Evolutionary conservation across 1,139 yeast genomes (phyloP), one percentile per base, ranked within the genome.

Genomic region (Blastobotrys serpentis): DNA sequence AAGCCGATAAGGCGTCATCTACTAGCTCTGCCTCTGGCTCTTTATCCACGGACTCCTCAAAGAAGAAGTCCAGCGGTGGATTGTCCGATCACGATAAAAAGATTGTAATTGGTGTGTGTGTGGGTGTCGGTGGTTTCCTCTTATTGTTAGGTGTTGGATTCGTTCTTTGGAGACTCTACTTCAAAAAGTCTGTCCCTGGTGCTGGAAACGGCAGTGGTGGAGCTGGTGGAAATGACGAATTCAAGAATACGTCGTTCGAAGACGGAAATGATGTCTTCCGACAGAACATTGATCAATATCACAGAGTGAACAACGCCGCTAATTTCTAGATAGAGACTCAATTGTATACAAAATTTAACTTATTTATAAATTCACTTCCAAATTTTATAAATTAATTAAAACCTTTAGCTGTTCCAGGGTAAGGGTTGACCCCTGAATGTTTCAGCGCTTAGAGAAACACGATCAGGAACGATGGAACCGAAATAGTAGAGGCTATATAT

Each of bases 281-380:
- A 43, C 69, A 68, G 22, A 67, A 65, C 49, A 63, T 67, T 47
- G 71, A 68, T 52, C 71, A 67, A 53, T 68, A 67, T 54, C 72
- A 68, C 51, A 53, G 52, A 8, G 52, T 49, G 37, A 67, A 67
- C 55, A 64, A 66, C 42, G 71, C 71, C 7, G 67, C 69, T 17
- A 66, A 67, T 56, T 67, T 67, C 51, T 67, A n/a, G 56, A 50
- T 30, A 32, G 29, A 8, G n/a, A n/a, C n/a, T n/a, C 32, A 4
- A 10, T 29, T 29, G 32, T 29, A 29, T 14, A 29, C 32, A 29
- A 11, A 29, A 29, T 29, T 29, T 29, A 29, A 29, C 32, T 29
- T 29, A 29, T 29, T 29, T 29, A 6, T 23, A 23, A 29, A 7
- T 11, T 10, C 26, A 23, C 6, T 23, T 23, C 26, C 26, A 23